These are phyloP conservation scores for Aspergillus alliaceus DNA, from an alignment of 2,329 filamentous ascomycete species.

Conservation along the genomic window DNA sequence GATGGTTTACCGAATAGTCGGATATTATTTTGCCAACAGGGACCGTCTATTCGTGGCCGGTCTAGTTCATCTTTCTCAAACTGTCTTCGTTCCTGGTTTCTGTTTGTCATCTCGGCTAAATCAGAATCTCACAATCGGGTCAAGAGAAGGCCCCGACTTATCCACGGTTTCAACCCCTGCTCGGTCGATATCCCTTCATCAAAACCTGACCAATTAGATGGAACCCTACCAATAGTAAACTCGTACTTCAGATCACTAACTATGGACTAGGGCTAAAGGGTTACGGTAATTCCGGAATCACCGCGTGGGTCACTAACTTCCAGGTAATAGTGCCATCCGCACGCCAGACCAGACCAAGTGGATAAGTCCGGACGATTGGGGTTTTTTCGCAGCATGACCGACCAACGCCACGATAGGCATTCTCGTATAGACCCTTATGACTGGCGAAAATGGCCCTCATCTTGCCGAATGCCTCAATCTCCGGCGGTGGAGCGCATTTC, in stretches of 20 bases:
- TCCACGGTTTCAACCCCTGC: neutral
- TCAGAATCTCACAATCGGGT: neutral
- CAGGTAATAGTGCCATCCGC: neutral
- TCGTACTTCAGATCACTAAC: neutral
- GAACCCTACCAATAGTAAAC: neutral
- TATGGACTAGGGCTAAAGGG: neutral
- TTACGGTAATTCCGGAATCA: neutral
- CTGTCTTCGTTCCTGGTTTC: neutral
- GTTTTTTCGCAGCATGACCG: neutral
- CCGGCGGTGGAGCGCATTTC: neutral
- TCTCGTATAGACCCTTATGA: neutral
- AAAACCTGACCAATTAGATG: conserved; percentile 2
- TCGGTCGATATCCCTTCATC: neutral
- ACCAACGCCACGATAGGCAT: neutral
- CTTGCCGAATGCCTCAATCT: neutral
- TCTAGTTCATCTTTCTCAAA: neutral
- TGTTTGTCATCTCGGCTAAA: neutral
- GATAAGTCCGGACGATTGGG: neutral
- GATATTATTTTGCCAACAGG: neutral
- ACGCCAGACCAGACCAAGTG: neutral
- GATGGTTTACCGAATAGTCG: neutral
- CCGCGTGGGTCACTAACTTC: neutral
- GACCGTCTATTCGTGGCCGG: neutral
- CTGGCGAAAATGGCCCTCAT: neutral
- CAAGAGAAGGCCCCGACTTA: neutral